Evolutionary conservation across 345 rosid species (phyloP).

Genomic region (Lumnitzera littorea): DNA sequence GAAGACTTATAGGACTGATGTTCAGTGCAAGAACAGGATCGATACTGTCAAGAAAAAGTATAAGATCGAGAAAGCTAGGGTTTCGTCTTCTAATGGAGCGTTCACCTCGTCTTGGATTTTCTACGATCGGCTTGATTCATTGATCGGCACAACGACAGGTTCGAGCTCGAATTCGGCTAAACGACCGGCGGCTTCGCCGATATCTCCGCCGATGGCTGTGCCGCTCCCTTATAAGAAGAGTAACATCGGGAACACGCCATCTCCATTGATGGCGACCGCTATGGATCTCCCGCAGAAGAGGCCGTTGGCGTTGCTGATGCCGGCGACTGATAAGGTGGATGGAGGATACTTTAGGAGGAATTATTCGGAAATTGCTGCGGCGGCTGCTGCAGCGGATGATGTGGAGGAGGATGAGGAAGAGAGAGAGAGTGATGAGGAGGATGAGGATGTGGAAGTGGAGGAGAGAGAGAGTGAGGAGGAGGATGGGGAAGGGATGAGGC

Average conservation of each 20-base stretch:
- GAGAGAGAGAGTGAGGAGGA: conserved; percentile 27
- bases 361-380: conserved; percentile 82
- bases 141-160: conserved; percentile 36
- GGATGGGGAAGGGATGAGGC: conserved; percentile 46
- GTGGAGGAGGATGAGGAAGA: conserved; percentile 43
- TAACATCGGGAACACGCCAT: conserved; percentile 2
- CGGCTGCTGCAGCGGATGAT: conserved; percentile 48
- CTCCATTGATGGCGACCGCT: conserved; percentile 30
- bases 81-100: conserved; percentile 46
- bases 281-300: conserved; percentile 70
- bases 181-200: conserved; percentile 25
- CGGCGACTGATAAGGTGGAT: conserved; percentile 18
- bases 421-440: conserved; percentile 30
- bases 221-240: conserved; percentile 27
- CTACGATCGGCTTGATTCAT: conserved; percentile 62
- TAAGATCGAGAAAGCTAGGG: conserved; percentile 84
- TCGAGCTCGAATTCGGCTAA: no score
- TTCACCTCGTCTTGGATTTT: conserved; percentile 72
- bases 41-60: conserved; percentile 96
- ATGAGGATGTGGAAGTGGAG: conserved; percentile 23
- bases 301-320: conserved; percentile 7
- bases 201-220: conserved; percentile 50
- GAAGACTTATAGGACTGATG: conserved; percentile 91
- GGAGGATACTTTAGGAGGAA: conserved; percentile 53
- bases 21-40: conserved; percentile 97